Evolutionary conservation across 1,284 basidiomycete species (phyloP).

Genomic region (Phaffia rhodozyma): DNA sequence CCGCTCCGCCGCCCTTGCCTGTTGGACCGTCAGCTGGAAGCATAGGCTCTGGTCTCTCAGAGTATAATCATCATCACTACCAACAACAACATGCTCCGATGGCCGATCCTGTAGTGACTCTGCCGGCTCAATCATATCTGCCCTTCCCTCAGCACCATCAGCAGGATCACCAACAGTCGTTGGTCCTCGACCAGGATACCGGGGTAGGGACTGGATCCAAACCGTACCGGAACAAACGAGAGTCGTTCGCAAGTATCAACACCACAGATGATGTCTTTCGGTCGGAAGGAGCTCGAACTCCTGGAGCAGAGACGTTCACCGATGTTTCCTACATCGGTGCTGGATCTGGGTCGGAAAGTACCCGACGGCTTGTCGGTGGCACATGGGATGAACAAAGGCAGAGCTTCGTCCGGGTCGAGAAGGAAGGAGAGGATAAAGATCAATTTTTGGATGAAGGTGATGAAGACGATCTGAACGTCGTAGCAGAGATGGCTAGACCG

Average conservation of each 20-base stretch:
- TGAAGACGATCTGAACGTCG: slow-evolving; percentile 49
- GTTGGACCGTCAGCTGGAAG: not conserved
- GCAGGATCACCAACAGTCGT: too few relatives aligned
- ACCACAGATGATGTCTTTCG: not conserved
- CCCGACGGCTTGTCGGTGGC: slow-evolving; percentile 6
- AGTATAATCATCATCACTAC: not conserved
- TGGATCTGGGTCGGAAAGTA: slow-evolving; percentile 3
- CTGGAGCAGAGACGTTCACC: not conserved
- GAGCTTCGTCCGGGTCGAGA: slow-evolving; percentile 5
- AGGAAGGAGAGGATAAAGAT: slow-evolving; percentile 27
- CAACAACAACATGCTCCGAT: not conserved
- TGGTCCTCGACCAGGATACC: too few relatives aligned
- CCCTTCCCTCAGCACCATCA: not conserved
- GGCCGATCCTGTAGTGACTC: not conserved
- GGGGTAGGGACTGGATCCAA: too few relatives aligned
- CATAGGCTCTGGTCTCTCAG: not conserved
- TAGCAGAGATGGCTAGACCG: slow-evolving; percentile 56
- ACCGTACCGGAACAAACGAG: not conserved
- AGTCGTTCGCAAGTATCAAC: not conserved
- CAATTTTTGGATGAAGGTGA: slow-evolving; percentile 54
- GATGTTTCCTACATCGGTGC: slow-evolving; percentile 6
- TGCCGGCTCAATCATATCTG: not conserved
- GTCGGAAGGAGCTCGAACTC: not conserved
- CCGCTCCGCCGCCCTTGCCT: not conserved
- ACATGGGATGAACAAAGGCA: slow-evolving; percentile 14